Percentiles rank a stretch among this genome's conserved stretches.
Conservation (phyloP, 306 rosid genomes). For the Albizia julibrissin region DNA sequence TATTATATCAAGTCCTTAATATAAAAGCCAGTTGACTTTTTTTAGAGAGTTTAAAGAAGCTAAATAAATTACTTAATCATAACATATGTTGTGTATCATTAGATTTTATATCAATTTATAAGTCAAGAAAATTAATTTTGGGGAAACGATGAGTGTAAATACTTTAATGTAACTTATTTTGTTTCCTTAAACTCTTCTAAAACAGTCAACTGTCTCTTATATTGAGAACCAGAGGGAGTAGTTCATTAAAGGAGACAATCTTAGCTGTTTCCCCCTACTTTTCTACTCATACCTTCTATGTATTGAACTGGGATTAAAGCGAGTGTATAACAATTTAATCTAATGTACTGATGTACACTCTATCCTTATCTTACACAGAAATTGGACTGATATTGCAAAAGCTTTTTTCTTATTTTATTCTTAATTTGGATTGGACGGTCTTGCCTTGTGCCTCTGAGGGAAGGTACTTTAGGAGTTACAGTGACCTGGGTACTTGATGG, state of each 20-base stretch:
- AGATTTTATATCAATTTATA: no score
- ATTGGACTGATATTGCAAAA: neutral
- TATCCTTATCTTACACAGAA: neutral
- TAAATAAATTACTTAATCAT: no score
- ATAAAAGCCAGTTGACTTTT: no score
- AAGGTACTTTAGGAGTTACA: neutral
- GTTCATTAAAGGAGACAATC: neutral
- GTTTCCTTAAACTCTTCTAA: no score
- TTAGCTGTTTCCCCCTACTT: neutral
- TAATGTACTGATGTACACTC: neutral
- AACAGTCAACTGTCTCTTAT: no score
- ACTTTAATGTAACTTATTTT: no score
- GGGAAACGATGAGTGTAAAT: no score
- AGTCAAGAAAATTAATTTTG: no score
- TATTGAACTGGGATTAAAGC: neutral
- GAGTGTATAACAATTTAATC: neutral
- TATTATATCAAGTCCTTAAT: no score
- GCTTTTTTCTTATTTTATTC: neutral
- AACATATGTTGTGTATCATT: no score
- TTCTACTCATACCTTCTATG: slow-evolving; percentile 5
- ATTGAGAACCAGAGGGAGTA: neutral
- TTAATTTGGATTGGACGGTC: neutral
- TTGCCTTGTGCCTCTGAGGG: neutral
- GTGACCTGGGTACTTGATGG: neutral
- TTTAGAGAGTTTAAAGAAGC: no score